Percentiles rank a stretch among this genome's conserved stretches.
phyloP scores from a whole-genome alignment of 805 yeast species.

The Naumovozyma dairenensis region DNA sequence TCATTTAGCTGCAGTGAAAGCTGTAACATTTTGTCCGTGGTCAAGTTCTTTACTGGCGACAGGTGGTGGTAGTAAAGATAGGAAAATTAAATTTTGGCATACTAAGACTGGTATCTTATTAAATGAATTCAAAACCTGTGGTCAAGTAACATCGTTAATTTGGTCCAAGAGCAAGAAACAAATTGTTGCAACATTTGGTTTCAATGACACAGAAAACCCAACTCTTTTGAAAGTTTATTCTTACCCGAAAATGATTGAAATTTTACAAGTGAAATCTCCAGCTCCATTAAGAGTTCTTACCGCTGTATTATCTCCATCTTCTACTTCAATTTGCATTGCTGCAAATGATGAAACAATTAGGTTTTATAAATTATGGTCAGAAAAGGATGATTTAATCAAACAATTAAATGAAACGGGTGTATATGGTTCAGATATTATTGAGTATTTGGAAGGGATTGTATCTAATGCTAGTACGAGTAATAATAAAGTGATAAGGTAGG shows the following conservation, averaged over 20 bases:
- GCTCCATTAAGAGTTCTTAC: conserved; percentile 51
- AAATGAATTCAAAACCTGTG: conserved; percentile 43
- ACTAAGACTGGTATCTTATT: conserved; percentile 65
- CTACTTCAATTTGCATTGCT: conserved; percentile 55
- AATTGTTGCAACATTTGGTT: conserved; percentile 74
- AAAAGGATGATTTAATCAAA: conserved; percentile 26
- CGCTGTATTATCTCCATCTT: conserved; percentile 59
- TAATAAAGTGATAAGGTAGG: background rate
- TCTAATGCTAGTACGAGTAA: conserved; percentile 1
- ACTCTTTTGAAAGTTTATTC: conserved; percentile 49
- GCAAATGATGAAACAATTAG: conserved; percentile 70
- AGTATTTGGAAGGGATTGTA: conserved; percentile 45
- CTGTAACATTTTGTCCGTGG: conserved; percentile 89
- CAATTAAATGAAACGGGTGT: conserved; percentile 37
- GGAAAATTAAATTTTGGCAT: conserved; percentile 82
- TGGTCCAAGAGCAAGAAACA: conserved; percentile 66
- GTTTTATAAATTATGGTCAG: conserved; percentile 64
- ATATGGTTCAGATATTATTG: conserved; percentile 49
- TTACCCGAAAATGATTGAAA: conserved; percentile 51
- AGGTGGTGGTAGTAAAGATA: conserved; percentile 82
- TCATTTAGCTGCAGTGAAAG: conserved; percentile 84
- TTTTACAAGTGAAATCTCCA: conserved; percentile 41
- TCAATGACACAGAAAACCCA: conserved; percentile 45
- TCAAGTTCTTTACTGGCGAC: conserved; percentile 69
- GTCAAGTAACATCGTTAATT: conserved; percentile 68